phyloP scores from a whole-genome alignment of 2,329 filamentous ascomycete genomes.

The Knoxdaviesia proteae region DNA sequence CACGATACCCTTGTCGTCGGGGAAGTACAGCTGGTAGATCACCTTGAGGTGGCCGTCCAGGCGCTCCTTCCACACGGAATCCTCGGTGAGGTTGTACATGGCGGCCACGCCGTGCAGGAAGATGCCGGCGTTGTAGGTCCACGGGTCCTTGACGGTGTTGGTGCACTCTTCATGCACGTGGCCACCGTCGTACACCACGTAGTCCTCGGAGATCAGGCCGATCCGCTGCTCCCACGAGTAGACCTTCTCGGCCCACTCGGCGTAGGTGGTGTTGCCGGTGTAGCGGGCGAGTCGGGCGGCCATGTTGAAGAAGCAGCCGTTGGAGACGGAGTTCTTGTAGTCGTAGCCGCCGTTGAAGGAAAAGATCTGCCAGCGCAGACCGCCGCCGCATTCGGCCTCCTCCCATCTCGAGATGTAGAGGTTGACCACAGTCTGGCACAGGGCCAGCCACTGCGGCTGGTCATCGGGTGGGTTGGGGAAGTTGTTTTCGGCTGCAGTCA shows the following conservation, averaged over 20 bases:
- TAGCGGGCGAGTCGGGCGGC: conserved; percentile 54
- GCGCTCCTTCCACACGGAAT: conserved; percentile 32
- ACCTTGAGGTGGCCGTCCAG: conserved; percentile 34
- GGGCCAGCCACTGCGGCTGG: conserved; percentile 54
- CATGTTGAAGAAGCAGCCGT: conserved; percentile 50
- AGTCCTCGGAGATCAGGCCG: conserved; percentile 34
- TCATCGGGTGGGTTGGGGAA: conserved; percentile 46
- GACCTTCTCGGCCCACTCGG: conserved; percentile 49
- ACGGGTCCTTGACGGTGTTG: conserved; percentile 31
- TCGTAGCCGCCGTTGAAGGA: conserved; percentile 51
- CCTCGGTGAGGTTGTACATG: conserved; percentile 39
- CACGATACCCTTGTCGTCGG: conserved; percentile 27
- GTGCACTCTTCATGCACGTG: conserved; percentile 18
- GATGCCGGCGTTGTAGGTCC: conserved; percentile 50
- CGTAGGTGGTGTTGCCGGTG: conserved; percentile 61
- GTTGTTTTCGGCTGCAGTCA: conserved; percentile 57
- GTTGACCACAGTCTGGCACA: conserved; percentile 65
- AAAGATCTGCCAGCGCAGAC: conserved; percentile 73
- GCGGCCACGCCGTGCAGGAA: conserved; percentile 40
- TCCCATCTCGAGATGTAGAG: conserved; percentile 57
- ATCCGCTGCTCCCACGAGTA: conserved; percentile 42
- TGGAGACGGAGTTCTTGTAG: conserved; percentile 49
- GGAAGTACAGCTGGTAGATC: conserved; percentile 31
- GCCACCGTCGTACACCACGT: conserved; percentile 31
- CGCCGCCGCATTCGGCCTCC: conserved; percentile 40